Base-by-base conservation (phyloP, 1,284 basidiomycete species). In the Cutaneotrichosporon dermatis region DNA sequence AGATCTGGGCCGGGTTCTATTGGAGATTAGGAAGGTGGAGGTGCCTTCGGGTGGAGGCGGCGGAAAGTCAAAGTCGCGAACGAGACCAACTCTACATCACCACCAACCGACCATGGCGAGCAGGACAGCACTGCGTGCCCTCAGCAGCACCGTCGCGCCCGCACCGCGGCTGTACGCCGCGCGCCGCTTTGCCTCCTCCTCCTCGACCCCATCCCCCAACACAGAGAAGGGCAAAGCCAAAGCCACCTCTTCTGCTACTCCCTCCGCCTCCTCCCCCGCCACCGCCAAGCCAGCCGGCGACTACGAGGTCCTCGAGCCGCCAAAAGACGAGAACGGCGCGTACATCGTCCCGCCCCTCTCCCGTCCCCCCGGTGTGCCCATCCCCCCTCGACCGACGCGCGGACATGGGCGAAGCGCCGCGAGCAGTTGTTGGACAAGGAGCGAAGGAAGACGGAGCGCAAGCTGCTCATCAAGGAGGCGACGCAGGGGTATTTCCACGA, bases 401-500 rank as follows among this genome's bases (percentile, higher is more conserved):
- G 83, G 72, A 83, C 86, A 36, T 84, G 86, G 81, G 79, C 82
- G n/a, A 83, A 93, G 60, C 83, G 80, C 62, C 82, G 84, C 62
- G 85, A 86, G 55, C 86, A 89, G 49, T 78, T 90, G 57, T 78
- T 92, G 71, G 85, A 92, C 70, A 82, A 84, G 66, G 86, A 90
- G 46, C 83, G 83, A 46, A 82, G 86, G 50, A 81, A 88, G 67
- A 84, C 85, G 44, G 87, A 92, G 71, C 80, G 90, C 54, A 82
- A 84, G 67, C 87, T 89, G 73, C 71, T 95, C 91, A 84, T 96
- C 57, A 88, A 90, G 69, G 86, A 94, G 78, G 90, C 88, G 0
- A 85, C 85, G 12, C 88, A 87, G 69, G 92, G 93, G 0, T 96
- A 98, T 76, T 98, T 93, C 70, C 83, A 89, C 66, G 95, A 98